Evolutionary conservation across 495 filamentous ascomycete species (phyloP), one percentile per base, ranked within the genome.

Genomic region (Penicillium subrubescens): DNA sequence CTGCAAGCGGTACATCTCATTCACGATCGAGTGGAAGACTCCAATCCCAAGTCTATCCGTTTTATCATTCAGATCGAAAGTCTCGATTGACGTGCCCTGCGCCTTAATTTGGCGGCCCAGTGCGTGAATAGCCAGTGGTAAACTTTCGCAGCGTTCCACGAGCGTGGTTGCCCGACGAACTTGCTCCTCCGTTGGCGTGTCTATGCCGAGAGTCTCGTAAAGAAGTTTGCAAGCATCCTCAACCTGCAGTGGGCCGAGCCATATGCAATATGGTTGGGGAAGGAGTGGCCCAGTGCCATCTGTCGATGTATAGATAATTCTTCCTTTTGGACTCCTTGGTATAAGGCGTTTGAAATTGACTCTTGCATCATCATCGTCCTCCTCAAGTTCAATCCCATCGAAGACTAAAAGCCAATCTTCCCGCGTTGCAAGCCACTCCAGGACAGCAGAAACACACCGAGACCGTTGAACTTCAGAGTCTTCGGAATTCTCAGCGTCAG

Each of bases 61-160:
- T 2, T 2, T 12, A 0, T 50, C 21, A 29, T 12, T 15, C 46
- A 27, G 2, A 25, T 27, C 11, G 23, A 27, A 5, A 25, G 81
- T 85, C 7, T 87, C 83, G 7, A 95, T 81, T 1, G 90, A 88
- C 63, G 92, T 89, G 31, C 84, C 78, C 0, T 87, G 91, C 3
- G 87, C 85, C 44, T 87, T 91, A 8, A 95, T 81, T 27, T 90
- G 87, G 61, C 89, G 88, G 12, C 90, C 89, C 5, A 91, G 88
- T 2, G 90, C 88, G 67, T 93, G 89, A 43, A 95, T 93, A 57
- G 91, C 91, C 23, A 94, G 73, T 15, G 92, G 92, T 17, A 94
- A 78, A 61, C 86, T 84, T 21, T 89, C 89, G 76, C 92, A 88
- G 54, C 89, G 74, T 46, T 86, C 79, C 1, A 93, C 90, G 21